Evolutionary conservation across 306 rosid genomes (phyloP).

Genomic region (Dryas octopetala): DNA sequence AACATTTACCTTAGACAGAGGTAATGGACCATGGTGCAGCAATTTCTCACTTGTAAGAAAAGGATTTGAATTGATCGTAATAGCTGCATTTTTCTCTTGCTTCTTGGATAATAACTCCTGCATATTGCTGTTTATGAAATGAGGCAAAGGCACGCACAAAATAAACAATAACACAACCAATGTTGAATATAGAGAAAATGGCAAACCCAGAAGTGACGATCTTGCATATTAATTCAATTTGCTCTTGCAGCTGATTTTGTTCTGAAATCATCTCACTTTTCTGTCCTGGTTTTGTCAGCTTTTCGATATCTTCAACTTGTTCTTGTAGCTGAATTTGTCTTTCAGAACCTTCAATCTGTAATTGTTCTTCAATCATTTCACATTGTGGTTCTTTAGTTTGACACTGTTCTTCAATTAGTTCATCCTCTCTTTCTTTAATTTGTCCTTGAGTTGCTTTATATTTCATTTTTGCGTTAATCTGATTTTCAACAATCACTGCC

Average conservation of each 20-base stretch:
- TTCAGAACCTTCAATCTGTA: background rate
- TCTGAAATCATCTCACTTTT: conserved; percentile 4
- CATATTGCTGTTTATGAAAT: conserved; percentile 12
- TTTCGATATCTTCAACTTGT: conserved; percentile 12
- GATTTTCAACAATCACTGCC: background rate
- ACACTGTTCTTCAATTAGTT: conserved; percentile 14
- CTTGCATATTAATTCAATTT: conserved; percentile 1
- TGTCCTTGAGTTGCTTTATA: conserved; percentile 19
- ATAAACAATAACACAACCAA: background rate
- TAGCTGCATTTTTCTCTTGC: conserved; percentile 17
- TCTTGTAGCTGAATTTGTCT: conserved; percentile 9
- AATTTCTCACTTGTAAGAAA: conserved; percentile 3
- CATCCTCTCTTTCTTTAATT: background rate
- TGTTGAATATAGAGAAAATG: background rate
- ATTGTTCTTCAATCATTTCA: conserved; percentile 12
- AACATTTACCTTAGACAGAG: conserved; percentile 13
- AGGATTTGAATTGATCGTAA: background rate
- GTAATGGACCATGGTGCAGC: background rate
- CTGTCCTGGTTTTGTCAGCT: background rate
- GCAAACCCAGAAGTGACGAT: conserved; percentile 12
- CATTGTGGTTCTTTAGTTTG: conserved; percentile 14
- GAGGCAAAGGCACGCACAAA: background rate
- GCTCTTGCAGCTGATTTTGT: conserved; percentile 1
- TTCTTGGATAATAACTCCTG: conserved; percentile 7
- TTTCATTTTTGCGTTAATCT: background rate